These are phyloP conservation scores for Pinus taeda DNA, from an alignment of 75 land plant species.

Conservation along the genomic window DNA sequence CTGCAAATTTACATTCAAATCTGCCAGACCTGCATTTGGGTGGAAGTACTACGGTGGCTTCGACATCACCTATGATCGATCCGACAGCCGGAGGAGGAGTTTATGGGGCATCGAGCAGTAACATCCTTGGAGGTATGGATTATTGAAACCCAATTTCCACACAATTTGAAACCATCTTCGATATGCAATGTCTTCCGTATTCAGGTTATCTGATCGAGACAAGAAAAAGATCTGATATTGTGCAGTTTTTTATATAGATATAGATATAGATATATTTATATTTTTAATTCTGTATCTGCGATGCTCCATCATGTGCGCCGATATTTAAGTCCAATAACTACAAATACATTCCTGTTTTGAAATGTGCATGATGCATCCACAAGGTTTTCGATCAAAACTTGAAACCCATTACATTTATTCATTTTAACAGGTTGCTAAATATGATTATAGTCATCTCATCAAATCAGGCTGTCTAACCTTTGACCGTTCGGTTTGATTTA, in stretches of 20 bases:
- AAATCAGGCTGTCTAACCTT: no score
- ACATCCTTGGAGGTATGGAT: constrained; percentile 5
- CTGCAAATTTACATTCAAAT: not conserved
- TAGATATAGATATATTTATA: not conserved
- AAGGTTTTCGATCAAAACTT: no score
- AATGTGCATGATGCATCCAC: not conserved
- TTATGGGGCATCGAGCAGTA: not conserved
- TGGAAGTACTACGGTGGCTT: not conserved
- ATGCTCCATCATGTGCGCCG: not conserved
- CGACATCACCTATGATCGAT: constrained; percentile 6
- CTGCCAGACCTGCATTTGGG: constrained; percentile 2
- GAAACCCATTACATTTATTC: no score
- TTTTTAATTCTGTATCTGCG: not conserved
- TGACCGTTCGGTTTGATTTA: no score
- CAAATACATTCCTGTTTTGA: not conserved
- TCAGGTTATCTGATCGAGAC: not conserved
- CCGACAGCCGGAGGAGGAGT: not conserved
- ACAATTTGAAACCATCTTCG: no score
- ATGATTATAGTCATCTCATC: no score
- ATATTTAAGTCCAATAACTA: not conserved
- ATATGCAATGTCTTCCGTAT: no score
- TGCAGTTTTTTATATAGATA: no score
- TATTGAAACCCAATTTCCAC: no score
- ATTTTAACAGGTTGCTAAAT: no score
- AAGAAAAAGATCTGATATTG: not conserved